Evolutionary conservation across 345 rosid genomes (phyloP).

Genomic region (Erysimum cheiranthoides): DNA sequence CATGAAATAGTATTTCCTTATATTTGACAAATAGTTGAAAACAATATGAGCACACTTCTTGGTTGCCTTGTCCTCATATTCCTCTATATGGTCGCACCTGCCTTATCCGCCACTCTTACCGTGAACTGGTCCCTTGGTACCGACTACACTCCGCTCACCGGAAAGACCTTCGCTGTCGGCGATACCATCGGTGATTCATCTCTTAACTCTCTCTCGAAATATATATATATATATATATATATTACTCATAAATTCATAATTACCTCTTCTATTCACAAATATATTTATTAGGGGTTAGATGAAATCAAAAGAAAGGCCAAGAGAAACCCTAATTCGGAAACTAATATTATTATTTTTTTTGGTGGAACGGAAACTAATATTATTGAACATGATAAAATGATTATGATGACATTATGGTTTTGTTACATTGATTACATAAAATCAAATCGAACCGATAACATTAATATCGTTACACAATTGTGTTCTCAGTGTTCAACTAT

Average conservation of each 20-base stretch:
- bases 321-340: not conserved
- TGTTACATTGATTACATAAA: not conserved
- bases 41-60: conserved; percentile 30
- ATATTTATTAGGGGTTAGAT: conserved; percentile 3
- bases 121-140: conserved; percentile 71
- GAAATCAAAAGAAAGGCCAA: not conserved
- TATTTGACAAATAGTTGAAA: not conserved
- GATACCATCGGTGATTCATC: conserved; percentile 69
- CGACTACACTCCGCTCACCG: conserved; percentile 67
- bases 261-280: not conserved
- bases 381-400: conserved; percentile 21
- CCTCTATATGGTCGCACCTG: conserved; percentile 47
- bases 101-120: conserved; percentile 67
- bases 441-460: not conserved
- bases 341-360: not conserved
- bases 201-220: not conserved
- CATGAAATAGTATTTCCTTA: conserved; percentile 18
- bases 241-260: conserved; percentile 5
- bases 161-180: conserved; percentile 67
- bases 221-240: too few species aligned
- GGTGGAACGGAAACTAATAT: not conserved
- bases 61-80: conserved; percentile 42
- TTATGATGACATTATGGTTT: not conserved
- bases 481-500: conserved; percentile 66
- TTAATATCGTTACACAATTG: not conserved